Evolutionary conservation across 2,329 filamentous ascomycete species (phyloP).

Genomic region (Talaromyces funiculosus): DNA sequence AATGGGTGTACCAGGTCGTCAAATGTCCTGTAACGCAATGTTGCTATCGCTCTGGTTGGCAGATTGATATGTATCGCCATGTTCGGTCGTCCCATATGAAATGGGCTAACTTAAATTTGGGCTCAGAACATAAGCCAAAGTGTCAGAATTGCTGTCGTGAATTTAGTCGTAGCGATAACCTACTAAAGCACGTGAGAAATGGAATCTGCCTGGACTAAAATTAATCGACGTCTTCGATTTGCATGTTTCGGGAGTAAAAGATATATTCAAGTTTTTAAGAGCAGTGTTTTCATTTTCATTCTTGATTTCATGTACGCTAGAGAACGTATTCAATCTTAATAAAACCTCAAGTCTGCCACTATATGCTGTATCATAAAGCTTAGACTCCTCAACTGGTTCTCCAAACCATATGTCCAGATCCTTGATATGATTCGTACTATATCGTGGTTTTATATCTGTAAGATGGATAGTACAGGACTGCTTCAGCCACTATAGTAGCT

Average conservation of each 20-base stretch:
- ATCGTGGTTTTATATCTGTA: slow-evolving; percentile 13
- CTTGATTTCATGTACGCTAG: neutral
- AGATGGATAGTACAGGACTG: slow-evolving; percentile 12
- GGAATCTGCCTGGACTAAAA: neutral
- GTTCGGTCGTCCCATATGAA: neutral
- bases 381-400: neutral
- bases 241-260: neutral
- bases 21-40: neutral
- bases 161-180: neutral
- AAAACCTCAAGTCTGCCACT: neutral
- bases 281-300: neutral
- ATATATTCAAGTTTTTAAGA: neutral
- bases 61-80: neutral
- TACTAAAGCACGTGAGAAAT: neutral
- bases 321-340: neutral
- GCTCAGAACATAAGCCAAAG: neutral
- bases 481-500: slow-evolving; percentile 17
- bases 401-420: neutral
- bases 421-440: neutral
- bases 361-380: neutral
- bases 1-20: neutral
- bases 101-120: too few species aligned
- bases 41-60: neutral
- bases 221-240: too few species aligned
- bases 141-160: neutral